phyloP scores from a whole-genome alignment of 306 rosid genomes.

The Adenanthera pavonina region DNA sequence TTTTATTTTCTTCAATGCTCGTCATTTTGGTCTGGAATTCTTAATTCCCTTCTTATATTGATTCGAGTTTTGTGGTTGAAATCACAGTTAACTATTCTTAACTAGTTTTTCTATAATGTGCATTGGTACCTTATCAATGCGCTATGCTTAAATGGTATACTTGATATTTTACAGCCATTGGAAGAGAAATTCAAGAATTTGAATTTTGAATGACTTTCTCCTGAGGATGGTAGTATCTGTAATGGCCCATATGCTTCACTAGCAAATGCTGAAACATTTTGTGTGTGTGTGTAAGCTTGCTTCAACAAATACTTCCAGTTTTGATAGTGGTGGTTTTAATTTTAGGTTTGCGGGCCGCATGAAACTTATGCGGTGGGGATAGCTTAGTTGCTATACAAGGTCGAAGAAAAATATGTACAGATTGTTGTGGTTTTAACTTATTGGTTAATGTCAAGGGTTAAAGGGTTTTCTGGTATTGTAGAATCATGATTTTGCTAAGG shows the following conservation, averaged over 20 bases:
- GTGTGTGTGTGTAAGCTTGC: neutral
- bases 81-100: neutral
- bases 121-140: neutral
- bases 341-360: neutral
- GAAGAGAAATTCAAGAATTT: neutral
- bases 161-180: neutral
- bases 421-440: neutral
- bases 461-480: neutral
- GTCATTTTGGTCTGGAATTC: neutral
- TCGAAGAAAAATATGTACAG: neutral
- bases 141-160: neutral
- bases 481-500: slow-evolving; percentile 3
- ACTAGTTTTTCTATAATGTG: neutral
- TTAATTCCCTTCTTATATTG: neutral
- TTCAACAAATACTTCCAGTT: neutral
- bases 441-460: neutral
- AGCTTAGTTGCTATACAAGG: neutral
- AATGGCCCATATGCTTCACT: too few relatives aligned
- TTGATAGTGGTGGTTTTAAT: neutral
- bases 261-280: neutral
- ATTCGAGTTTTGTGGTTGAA: neutral
- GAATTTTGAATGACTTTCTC: neutral
- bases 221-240: too few relatives aligned
- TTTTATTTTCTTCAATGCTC: neutral
- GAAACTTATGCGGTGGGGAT: neutral